Base-by-base conservation (phyloP, 164 flowering plant genomes). In the Buxus sempervirens region DNA sequence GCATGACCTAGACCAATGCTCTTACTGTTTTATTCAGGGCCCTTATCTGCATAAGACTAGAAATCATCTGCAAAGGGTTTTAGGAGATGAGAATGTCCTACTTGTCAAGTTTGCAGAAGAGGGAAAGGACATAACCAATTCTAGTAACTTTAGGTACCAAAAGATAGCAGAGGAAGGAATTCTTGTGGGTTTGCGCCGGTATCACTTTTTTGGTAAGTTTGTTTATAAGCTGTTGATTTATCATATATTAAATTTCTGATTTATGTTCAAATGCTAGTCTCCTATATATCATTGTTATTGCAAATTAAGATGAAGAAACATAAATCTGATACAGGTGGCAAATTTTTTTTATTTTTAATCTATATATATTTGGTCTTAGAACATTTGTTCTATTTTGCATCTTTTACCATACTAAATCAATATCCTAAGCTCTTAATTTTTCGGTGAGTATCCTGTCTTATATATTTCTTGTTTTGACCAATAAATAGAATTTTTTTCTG, bases 41-140 rank as follows among this genome's bases (percentile, higher is more conserved):
- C 98, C 96, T 10, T 79, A 53, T 72, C 64, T 87, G 18, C 63
- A 80, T 22, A 79, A 71, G 9, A 58, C 72, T 32, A 76, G 54
- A 61, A 93, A 84, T 63, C 89, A 81, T 71, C 69, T 93, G 5
- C 98, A 90, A 27, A 82, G 80, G 61, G 81, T 76, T 23, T 45
- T 90, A 19, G 96, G 96, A n/a, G 98, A 90, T 76, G 91, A 86
- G 0, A 88, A 84, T 65, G 80, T 93, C 13, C 53, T 93, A 53
- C 67, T 68, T 61, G 98, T 93, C 14, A 89, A 81, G 70, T 88
- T 93, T 78, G 70, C 70, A 4, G 88, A 83, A 36, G 75, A 60
- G 2, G 56, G 9, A 48, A 9, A 21, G 0, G 67, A 72, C 6
- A 20, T 13, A 24, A 58, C 45, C 32, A 19, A 7, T 25, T 53